Evolutionary conservation across 768 basidiomycete genomes (phyloP), one percentile per base, ranked within the genome.

Genomic region (Lyophyllum semitale): DNA sequence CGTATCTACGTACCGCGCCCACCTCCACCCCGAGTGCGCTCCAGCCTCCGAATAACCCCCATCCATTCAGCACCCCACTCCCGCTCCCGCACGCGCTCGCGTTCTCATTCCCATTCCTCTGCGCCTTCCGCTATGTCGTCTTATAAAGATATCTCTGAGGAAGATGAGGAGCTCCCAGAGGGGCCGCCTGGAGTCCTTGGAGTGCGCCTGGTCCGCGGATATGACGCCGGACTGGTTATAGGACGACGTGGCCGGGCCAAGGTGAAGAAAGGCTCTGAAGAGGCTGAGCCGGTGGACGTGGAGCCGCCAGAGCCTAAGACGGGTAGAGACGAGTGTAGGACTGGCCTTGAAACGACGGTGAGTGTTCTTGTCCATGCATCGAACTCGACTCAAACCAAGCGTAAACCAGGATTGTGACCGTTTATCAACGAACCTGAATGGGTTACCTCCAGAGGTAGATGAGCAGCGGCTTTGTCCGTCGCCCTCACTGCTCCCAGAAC

Each of bases 121-220:
- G 45, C 54, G 1, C 41, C 58, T 25, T 61, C 65, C 8, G 25
- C 42, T 12, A 18, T 47, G 4, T 58, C 58, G n/a, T 53, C 52
- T 40, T 30, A 40, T 30, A 13, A 49, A 38, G 52, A 51, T 25
- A n/a, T 15, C 22, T 26, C 23, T 23, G 33, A 2, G 11, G 51
- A 44, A 15, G 47, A 55, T 22, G 47, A 52, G 23, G 57, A 52
- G 0, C 49, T 44, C 22, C 20, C 35, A 2, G 47, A 33, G 47
- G 2, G 13, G 20, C 46, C 53, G 11, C 48, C 51, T 6, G 63
- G 62, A 4, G 66, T 67, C 8, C 61, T 69, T 4, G 66, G 64
- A 8, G 60, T 69, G 9, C 63, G 66, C 4, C 62, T 71, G 11
- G 63, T 71, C 6, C 59, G 56, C 17, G 48, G 48, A 5, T 20